Base-by-base conservation (phyloP, 2,329 filamentous ascomycete species). In the Colletotrichum sp. region DNA sequence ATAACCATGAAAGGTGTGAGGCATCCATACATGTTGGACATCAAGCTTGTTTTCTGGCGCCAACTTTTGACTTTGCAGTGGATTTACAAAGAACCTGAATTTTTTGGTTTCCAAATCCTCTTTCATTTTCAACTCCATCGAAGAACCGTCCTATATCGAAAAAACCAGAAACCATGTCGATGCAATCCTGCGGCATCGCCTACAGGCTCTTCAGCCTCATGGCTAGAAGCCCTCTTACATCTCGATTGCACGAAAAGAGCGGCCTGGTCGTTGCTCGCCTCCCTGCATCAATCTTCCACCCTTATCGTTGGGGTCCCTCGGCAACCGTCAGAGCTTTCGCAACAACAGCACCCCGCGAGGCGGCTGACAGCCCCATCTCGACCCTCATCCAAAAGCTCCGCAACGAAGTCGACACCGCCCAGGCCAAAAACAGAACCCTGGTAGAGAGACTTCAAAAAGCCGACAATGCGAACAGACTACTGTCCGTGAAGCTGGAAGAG, bases 311-410 rank as follows among this genome's bases (percentile, higher is more conserved):
- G 44, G 44, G 44, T 21, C 1, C 44, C n/a, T 49, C 2, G 44
- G n/a, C 0, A 21, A 21, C 0, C n/a, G 44, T 0, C 3, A 49
- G 44, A 49, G 18, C 44, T 21, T 21, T 49, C 44, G 44, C 44
- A 49, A 49, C 44, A 49, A 49, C 44, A 49, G 0, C 44, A 1
- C n/a, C 44, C 0, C 10, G 44, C 6, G 1, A 49, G 18, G 44
- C 44, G 44, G 0, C 44, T 0, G 0, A 49, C 1, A 49, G n/a
- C 2, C 0, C 44, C 44, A 49, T 49, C 10, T 49, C 18, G n/a
- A 13, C 44, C 44, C 0, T 49, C 44, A 49, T 49, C 44, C 44
- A 49, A 49, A 49, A 21, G 9, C 10, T 49, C 6, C 44, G 44
- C 44, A 49, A 49, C 44, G 9, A 49, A 21, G n/a, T 49, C 10